Evolutionary conservation across 192 early-diverging fungal species (phyloP).

Genomic region (Coemansia sp.): DNA sequence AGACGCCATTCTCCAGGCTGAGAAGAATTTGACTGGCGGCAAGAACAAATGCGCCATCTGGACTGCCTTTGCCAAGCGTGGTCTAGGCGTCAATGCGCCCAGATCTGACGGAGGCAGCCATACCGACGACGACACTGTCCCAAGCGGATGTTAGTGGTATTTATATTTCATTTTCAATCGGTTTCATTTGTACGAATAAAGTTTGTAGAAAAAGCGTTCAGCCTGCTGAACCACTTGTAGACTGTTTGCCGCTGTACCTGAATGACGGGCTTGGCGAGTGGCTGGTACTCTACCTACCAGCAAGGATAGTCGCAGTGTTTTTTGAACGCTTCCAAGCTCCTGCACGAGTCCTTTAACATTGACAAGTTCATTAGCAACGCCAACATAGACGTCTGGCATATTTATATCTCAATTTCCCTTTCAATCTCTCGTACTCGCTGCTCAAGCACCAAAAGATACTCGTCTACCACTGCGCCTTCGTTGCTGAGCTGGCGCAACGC

Average conservation of each 20-base stretch:
- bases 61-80: conserved; percentile 70
- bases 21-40: conserved; percentile 54
- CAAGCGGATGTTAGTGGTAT: conserved; percentile 20
- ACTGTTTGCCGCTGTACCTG: not conserved
- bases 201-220: not conserved
- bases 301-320: conserved; percentile 71
- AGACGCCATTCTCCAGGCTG: conserved; percentile 65
- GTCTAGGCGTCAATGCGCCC: conserved; percentile 50
- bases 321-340: conserved; percentile 93
- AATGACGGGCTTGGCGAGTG: too few relatives aligned
- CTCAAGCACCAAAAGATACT: conserved; percentile 64
- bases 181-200: not conserved
- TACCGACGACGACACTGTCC: conserved; percentile 25
- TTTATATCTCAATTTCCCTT: not conserved
- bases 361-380: conserved; percentile 40
- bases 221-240: too few relatives aligned
- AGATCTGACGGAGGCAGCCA: conserved; percentile 9
- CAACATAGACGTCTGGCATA: not conserved
- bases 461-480: conserved; percentile 53
- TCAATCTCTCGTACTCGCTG: not conserved
- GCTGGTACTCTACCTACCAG: conserved; percentile 60
- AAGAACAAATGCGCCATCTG: conserved; percentile 60
- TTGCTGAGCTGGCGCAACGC: conserved; percentile 54
- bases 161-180: not conserved
- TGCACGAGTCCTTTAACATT: conserved; percentile 58